Evolutionary conservation across 371 early-diverging fungal species (phyloP), one percentile per base, ranked within the genome.

Genomic region (Saksenaea oblongispora): DNA sequence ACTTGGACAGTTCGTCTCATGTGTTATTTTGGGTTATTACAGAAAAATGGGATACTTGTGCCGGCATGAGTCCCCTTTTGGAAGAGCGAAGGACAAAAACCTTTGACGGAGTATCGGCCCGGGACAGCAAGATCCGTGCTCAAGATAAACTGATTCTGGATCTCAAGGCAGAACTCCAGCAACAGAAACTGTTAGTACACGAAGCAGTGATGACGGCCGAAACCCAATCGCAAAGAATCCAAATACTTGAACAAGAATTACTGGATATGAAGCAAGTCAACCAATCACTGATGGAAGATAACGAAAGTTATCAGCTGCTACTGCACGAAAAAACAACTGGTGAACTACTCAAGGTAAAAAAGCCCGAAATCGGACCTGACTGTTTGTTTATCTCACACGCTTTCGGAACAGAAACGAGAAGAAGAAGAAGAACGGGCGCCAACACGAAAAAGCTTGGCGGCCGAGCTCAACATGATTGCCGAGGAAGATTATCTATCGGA

Each of bases 281-380:
- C 69, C 74, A 70, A 56, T 77, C 85, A 2, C 72, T 93, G 54
- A 87, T 88, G 87, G 92, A 93, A 64, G 95, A 93, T 53, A 92
- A 90, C 71, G 95, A 93, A 73, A 84, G 90, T 44, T 93, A 87
- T 75, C 93, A 93, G 70, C 71, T 90, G 34, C 73, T 94, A 51
- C 64, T 93, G 67, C 89, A 89, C 60, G 91, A 92, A 74, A 89
- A 86, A 65, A 90, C 93, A 2, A 87, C 91, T 74, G 86, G 92
- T 59, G 90, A 90, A 61, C 83, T 89, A 54, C 76, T 78, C 62
- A 76, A 64, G 62, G 69, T 69, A 69, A 34, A n/a, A n/a, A n/a
- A 31, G n/a, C 56, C n/a, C 4, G 17, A 47, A 31, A 31, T 31
- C 31, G 31, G 31, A 3, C 5, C 51, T 47, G 26, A 24, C 59